phyloP scores from a whole-genome alignment of 2,329 filamentous ascomycete genomes.

The Microcyclospora tardicrescens region DNA sequence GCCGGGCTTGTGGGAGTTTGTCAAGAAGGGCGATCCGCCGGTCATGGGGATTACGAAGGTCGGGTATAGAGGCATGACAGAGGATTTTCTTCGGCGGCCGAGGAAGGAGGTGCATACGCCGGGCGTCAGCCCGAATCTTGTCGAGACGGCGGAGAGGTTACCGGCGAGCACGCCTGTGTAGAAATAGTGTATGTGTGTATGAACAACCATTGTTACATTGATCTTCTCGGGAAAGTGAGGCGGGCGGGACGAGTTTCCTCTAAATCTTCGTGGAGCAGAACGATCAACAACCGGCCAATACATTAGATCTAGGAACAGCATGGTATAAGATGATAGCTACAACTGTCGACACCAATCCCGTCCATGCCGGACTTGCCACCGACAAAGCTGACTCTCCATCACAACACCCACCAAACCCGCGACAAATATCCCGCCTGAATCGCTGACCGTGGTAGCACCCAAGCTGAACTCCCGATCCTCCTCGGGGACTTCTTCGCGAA shows the following conservation, averaged over 20 bases:
- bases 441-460: conserved; percentile 79
- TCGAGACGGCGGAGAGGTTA: conserved; percentile 15
- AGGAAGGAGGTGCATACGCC: conserved; percentile 19
- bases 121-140: conserved; percentile 12
- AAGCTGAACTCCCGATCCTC: conserved; percentile 84
- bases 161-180: conserved; percentile 12
- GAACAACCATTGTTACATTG: too few species aligned
- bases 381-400: conserved; percentile 70
- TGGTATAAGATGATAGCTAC: conserved; percentile 4
- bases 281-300: too few species aligned
- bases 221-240: too few species aligned
- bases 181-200: not conserved
- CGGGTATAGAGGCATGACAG: conserved; percentile 55
- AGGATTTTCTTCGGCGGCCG: conserved; percentile 72
- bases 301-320: too few species aligned
- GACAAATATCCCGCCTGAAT: conserved; percentile 79
- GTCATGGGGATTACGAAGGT: conserved; percentile 90
- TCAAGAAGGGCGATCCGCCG: conserved; percentile 79
- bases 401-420: conserved; percentile 74
- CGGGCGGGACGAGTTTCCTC: too few species aligned
- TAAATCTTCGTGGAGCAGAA: too few species aligned
- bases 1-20: conserved; percentile 83
- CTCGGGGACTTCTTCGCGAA: conserved; percentile 65
- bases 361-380: conserved; percentile 71
- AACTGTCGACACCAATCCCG: conserved; percentile 42